A percentile compares a stretch with the other conserved stretches of the same genome.
Conservation (phyloP, 2,329 filamentous ascomycete species). For the Colletotrichum liriopes region DNA sequence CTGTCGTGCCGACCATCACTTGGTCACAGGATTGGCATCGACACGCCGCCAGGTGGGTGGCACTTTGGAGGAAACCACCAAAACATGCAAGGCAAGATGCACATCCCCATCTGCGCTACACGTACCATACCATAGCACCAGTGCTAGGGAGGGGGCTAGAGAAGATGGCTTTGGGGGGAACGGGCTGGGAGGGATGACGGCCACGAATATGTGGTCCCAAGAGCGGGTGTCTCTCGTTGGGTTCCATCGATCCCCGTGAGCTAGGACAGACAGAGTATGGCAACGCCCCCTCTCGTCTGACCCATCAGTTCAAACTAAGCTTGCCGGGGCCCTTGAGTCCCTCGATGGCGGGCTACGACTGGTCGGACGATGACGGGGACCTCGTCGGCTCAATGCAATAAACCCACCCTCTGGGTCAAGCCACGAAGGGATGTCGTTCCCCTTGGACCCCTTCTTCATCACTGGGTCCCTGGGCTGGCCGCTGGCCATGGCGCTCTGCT, state of each 20-base stretch:
- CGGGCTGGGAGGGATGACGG: slow-evolving; percentile 25
- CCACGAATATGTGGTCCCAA: slow-evolving; percentile 31
- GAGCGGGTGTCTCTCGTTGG: slow-evolving; percentile 25
- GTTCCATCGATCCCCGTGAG: slow-evolving; percentile 24
- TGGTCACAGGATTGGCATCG: slow-evolving; percentile 22
- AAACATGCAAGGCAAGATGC: slow-evolving; percentile 42
- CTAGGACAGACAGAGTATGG: neutral
- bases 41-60: slow-evolving; percentile 27
- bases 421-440: neutral
- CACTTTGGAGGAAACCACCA: slow-evolving; percentile 42
- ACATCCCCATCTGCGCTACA: slow-evolving; percentile 39
- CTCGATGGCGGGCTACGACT: slow-evolving; percentile 6
- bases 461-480: slow-evolving; percentile 13
- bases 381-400: slow-evolving; percentile 30
- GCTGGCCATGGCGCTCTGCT: slow-evolving; percentile 18
- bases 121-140: neutral
- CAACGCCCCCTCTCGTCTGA: slow-evolving; percentile 21
- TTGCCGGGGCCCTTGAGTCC: slow-evolving; percentile 1
- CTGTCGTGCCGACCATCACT: slow-evolving; percentile 9
- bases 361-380: slow-evolving; percentile 22
- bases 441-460: slow-evolving; percentile 35
- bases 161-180: slow-evolving; percentile 17
- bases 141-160: neutral
- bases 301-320: slow-evolving; percentile 23
- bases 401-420: slow-evolving; percentile 26